phyloP scores from a whole-genome alignment of 345 rosid species.

The Abelmoschus esculentus region DNA sequence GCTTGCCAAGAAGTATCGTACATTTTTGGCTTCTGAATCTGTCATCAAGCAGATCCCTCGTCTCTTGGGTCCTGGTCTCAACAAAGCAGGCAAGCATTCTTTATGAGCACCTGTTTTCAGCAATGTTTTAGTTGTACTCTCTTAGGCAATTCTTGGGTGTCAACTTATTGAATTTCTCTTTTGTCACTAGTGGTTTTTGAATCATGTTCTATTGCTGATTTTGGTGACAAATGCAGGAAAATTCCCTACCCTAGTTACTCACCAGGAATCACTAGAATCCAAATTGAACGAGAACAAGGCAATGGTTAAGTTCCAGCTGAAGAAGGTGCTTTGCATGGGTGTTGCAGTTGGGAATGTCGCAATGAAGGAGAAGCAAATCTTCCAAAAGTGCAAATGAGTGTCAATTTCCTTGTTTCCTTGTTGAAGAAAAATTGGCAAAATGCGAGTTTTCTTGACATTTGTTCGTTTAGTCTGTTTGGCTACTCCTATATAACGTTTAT shows the following conservation, averaged over 20 bases:
- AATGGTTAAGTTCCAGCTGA: background rate
- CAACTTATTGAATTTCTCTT: background rate
- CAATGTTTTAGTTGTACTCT: background rate
- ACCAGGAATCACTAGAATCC: background rate
- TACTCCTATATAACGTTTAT: background rate
- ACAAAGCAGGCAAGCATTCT: slow-evolving; percentile 36
- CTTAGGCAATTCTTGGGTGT: background rate
- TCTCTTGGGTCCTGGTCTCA: slow-evolving; percentile 78
- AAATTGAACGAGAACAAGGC: background rate
- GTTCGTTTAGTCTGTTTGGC: background rate
- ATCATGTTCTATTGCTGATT: background rate
- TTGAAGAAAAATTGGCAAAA: background rate
- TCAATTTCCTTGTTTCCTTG: background rate
- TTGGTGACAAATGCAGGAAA: background rate
- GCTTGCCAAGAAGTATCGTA: slow-evolving; percentile 72
- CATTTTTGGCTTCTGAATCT: slow-evolving; percentile 73
- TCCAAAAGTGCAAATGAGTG: background rate
- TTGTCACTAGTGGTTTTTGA: background rate
- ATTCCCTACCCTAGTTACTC: background rate
- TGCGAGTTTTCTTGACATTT: background rate
- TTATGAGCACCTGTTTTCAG: background rate
- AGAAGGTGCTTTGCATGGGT: background rate
- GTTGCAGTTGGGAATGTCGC: background rate
- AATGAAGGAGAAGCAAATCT: background rate
- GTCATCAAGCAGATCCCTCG: slow-evolving; percentile 84